Evolutionary conservation across 192 early-diverging fungal genomes (phyloP), one percentile per base, ranked within the genome.

Genomic region (Backusella mclennaniae): DNA sequence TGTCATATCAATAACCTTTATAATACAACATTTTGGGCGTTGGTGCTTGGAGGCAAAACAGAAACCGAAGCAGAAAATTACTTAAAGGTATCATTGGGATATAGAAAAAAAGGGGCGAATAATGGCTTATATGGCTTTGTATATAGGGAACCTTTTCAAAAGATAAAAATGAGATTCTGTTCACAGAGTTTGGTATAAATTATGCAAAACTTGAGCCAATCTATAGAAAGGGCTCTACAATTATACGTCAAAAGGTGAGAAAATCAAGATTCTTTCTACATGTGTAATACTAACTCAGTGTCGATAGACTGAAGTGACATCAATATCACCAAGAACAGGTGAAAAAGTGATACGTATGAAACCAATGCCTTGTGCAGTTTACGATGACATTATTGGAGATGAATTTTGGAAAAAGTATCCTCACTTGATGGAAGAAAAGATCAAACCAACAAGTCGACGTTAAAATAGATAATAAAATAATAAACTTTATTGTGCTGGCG

Each of bases 1-100:
- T 97, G 95, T 33, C 82, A 84, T 78, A 95, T 96, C 83, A 96
- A 96, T 84, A 96, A 96, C 78, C 79, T 96, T 74, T 99, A 98
- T 85, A 99, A 99, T 83, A 99, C 98, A 3, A 89, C 91, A 8
- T 98, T 97, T 80, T 98, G 97, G 96, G 84, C 89, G 11, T 81
- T 99, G 41, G 96, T 98, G 33, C 86, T 89, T 35, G 84, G 86
- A 63, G 95, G 94, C 67, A 85, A 84, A 67, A 86, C 92, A 8
- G 90, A 90, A 52, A 86, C 77, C 31, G 92, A 94, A 73, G 96
- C 96, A 4, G 93, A 97, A 80, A 83, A 85, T 42, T 84, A 82
- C 1, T 85, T 99, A 21, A 89, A 78, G 46, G 92, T 94, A 90
- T 2, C 6, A 17, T 44, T 44, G 0, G 42, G 39, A 41, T 11